These are phyloP conservation scores for Berberis thunbergii DNA, from an alignment of 164 flowering plant genomes.

Conservation along the genomic window DNA sequence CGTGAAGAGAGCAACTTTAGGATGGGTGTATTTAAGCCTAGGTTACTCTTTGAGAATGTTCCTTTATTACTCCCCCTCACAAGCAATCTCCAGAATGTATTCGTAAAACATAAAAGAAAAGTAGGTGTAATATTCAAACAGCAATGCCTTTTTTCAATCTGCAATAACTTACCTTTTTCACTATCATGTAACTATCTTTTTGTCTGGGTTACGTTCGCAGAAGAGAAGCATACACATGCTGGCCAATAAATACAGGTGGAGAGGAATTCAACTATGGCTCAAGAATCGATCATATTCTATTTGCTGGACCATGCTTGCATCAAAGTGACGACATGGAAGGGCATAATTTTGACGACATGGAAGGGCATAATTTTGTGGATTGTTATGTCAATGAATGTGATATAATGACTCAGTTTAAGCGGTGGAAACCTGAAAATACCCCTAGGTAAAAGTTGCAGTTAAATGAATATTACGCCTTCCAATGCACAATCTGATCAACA, in stretches of 20 bases:
- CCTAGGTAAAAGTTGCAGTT: slow-evolving; percentile 36
- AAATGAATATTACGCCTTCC: background rate
- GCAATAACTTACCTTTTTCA: background rate
- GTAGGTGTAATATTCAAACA: no score
- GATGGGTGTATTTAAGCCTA: no score
- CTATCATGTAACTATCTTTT: background rate
- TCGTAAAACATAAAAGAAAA: no score
- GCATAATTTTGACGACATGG: slow-evolving; percentile 36
- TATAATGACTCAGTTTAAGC: slow-evolving; percentile 64
- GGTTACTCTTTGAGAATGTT: no score
- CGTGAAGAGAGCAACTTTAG: no score
- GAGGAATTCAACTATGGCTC: slow-evolving; percentile 89
- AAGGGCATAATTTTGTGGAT: slow-evolving; percentile 44
- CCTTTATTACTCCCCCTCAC: no score
- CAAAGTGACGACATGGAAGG: slow-evolving; percentile 26
- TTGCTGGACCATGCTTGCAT: slow-evolving; percentile 80
- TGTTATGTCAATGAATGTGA: slow-evolving; percentile 93
- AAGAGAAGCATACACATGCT: slow-evolving; percentile 89
- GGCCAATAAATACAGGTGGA: slow-evolving; percentile 75
- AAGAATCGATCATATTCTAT: slow-evolving; percentile 89
- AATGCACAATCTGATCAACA: no score
- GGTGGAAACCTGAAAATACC: slow-evolving; percentile 70
- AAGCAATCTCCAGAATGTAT: no score
- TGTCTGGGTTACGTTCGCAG: slow-evolving; percentile 22
- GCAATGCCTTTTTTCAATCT: background rate